These are phyloP conservation scores for Colletotrichum lentis DNA, from an alignment of 2,329 filamentous ascomycete genomes.

Conservation along the genomic window DNA sequence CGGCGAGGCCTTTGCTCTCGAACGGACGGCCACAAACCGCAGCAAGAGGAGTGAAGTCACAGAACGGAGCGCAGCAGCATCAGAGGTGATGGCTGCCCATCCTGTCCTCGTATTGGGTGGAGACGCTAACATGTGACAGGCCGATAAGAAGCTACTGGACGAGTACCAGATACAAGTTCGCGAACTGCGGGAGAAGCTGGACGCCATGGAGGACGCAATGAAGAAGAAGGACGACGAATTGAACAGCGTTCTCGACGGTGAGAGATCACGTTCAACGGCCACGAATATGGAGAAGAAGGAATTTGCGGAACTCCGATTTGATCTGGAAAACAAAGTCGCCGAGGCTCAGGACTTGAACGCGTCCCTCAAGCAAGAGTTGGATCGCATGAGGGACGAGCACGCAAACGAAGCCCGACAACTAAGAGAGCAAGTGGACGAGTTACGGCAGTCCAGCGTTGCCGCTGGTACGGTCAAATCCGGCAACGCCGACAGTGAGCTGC, in stretches of 20 bases:
- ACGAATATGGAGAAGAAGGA: constrained; percentile 73
- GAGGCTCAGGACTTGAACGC: constrained; percentile 80
- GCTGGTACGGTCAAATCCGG: constrained; percentile 40
- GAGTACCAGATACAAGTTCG: constrained; percentile 83
- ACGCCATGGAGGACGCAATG: constrained; percentile 73
- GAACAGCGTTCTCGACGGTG: constrained; percentile 64
- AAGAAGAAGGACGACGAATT: constrained; percentile 78
- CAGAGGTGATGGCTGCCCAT: constrained; percentile 49
- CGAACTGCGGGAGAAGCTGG: constrained; percentile 77
- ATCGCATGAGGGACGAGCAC: constrained; percentile 75
- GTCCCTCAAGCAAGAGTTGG: constrained; percentile 81
- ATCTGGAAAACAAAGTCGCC: constrained; percentile 76
- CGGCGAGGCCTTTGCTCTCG: constrained; percentile 70
- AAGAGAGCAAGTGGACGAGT: constrained; percentile 68
- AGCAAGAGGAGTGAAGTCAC: constrained; percentile 43
- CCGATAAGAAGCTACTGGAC: constrained; percentile 75
- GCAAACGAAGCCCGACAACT: constrained; percentile 69
- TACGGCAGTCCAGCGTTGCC: constrained; percentile 48
- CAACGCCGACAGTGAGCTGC: constrained; percentile 62
- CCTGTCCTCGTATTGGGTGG: constrained; percentile 31
- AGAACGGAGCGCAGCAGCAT: constrained; percentile 47
- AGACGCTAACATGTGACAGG: constrained; percentile 48
- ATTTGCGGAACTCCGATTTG: constrained; percentile 70
- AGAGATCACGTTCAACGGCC: constrained; percentile 61
- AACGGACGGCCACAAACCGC: constrained; percentile 46